Base-by-base conservation (phyloP, 129 eudicot species). In the Ambrosia artemisiifolia region DNA sequence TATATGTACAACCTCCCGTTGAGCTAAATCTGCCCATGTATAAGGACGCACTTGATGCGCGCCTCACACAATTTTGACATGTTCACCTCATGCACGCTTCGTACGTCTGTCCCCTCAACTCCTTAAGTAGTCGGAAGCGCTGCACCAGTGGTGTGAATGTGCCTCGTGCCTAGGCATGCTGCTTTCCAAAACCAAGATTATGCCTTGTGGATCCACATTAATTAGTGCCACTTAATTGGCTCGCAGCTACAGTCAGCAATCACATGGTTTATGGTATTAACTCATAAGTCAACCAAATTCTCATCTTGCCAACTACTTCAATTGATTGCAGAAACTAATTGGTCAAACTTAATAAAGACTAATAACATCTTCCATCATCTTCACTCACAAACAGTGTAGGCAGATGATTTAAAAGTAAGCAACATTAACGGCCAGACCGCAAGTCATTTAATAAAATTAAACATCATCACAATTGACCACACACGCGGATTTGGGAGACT, bases 271-370 rank as follows among this genome's bases (percentile, higher is more conserved):
- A 55, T 30, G 49, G 74, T 75, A 75, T 19, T 70, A 51, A 63
- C 42, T 71, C 67, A 11, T 4, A 36, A 77, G 78, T 71, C 82
- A 33, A 64, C 73, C 49, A 13, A n/a, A 43, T 57, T 47, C 16
- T 54, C 38, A 55, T 65, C 38, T 42, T 46, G 34, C 77, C 77
- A 78, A 63, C 77, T 63, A 78, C 77, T 78, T 30, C 11, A 64
- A 78, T 71, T 71, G 50, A 78, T 63, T 63, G 72, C 61, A 63
- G 60, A 50, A 78, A 78, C 60, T 63, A 67, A 54, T 64, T 71
- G 68, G 78, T 71, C 77, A 64, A 78, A 71, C 55, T 38, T 14
- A 76, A 57, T 59, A 46, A 76, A 74, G 60, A 30, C 40, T 40
- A 61, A 16, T 61, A 49, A 77, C 44, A 69, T 70, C 40, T 49